Evolutionary conservation across 2,329 filamentous ascomycete species (phyloP).

Genomic region (Chlorencoelia australis): DNA sequence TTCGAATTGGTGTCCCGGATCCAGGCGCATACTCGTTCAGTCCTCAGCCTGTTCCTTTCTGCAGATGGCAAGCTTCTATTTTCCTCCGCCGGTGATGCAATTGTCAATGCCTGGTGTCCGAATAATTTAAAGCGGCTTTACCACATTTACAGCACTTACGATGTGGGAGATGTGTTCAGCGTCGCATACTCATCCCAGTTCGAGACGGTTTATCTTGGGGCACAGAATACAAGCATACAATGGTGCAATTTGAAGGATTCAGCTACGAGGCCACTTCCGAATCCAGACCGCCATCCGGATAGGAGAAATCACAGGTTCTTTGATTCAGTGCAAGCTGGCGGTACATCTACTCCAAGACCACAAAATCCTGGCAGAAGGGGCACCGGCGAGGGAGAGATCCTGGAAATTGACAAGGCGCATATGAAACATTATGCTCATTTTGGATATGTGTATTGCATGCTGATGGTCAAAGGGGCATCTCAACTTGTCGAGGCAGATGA

Average conservation of each 20-base stretch:
- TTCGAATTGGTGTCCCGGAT: constrained; percentile 72
- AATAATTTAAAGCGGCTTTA: constrained; percentile 65
- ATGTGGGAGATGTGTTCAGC: constrained; percentile 92
- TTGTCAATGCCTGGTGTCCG: constrained; percentile 90
- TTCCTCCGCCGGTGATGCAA: constrained; percentile 85
- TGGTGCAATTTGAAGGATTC: constrained; percentile 72
- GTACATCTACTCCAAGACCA: constrained; percentile 62
- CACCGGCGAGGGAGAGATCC: constrained; percentile 48
- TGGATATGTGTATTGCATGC: constrained; percentile 95
- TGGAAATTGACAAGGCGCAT: constrained; percentile 74
- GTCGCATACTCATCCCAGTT: constrained; percentile 75
- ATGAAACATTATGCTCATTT: constrained; percentile 86
- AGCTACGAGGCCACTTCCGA: constrained; percentile 46
- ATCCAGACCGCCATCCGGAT: constrained; percentile 61
- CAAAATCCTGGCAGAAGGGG: constrained; percentile 32
- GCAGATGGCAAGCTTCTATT: constrained; percentile 66
- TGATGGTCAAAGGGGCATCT: constrained; percentile 62
- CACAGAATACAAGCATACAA: constrained; percentile 90
- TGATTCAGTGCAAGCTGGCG: constrained; percentile 81
- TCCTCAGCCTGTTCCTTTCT: constrained; percentile 76
- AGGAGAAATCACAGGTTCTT: constrained; percentile 82
- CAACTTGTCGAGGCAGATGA: constrained; percentile 59
- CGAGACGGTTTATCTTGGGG: constrained; percentile 80
- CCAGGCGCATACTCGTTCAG: constrained; percentile 83
- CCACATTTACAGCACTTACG: constrained; percentile 86